Conservation (phyloP, 225 moss, liverwort and hornwort genomes). For the Physcomitrellopsis africana region DNA sequence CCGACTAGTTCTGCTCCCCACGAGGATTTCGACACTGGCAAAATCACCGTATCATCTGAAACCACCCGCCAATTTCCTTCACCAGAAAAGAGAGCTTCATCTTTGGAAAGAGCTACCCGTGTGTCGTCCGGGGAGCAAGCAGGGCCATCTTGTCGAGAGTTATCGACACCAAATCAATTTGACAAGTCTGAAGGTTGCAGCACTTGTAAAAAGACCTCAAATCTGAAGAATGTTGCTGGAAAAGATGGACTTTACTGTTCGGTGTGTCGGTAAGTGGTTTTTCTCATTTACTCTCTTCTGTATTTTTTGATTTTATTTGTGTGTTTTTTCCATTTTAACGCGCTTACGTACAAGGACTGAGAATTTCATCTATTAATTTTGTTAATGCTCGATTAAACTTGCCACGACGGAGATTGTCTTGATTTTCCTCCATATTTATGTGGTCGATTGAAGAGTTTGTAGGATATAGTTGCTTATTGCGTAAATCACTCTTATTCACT, state of each 20-base stretch:
- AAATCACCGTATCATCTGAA: slow-evolving; percentile 32
- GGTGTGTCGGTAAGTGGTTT: slow-evolving; percentile 46
- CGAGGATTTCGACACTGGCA: slow-evolving; percentile 38
- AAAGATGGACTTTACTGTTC: slow-evolving; percentile 41
- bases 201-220: slow-evolving; percentile 35
- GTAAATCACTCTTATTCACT: background rate
- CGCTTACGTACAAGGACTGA: background rate
- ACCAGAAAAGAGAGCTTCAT: slow-evolving; percentile 37
- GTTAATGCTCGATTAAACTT: background rate
- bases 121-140: slow-evolving; percentile 56
- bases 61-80: slow-evolving; percentile 39
- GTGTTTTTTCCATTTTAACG: background rate
- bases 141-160: slow-evolving; percentile 47
- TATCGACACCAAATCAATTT: slow-evolving; percentile 27
- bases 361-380: background rate
- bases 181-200: slow-evolving; percentile 41
- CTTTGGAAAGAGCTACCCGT: slow-evolving; percentile 40
- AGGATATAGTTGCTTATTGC: slow-evolving; percentile 16
- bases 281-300: slow-evolving; percentile 20
- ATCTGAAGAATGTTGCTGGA: slow-evolving; percentile 31
- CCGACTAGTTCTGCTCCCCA: slow-evolving; percentile 30
- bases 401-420: background rate
- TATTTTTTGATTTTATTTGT: background rate
- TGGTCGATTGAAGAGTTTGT: slow-evolving; percentile 3
- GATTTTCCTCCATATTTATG: background rate